Percentiles rank a stretch among this genome's conserved stretches.
Evolutionary conservation across 345 rosid species (phyloP).

Genomic region (Toxicodendron radicans): DNA sequence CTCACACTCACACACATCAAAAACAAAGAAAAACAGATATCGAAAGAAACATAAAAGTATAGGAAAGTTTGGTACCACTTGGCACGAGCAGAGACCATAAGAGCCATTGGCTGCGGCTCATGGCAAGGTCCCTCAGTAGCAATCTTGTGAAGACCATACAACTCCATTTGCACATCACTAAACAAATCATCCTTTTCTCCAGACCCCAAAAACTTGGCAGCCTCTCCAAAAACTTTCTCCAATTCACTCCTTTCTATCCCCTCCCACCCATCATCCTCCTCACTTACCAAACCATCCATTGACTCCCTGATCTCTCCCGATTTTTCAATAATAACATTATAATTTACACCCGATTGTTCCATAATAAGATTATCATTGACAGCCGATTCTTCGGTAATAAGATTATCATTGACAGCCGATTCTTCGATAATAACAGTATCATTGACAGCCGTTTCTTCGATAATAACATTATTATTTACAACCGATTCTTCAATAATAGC

Average conservation of each 20-base stretch:
- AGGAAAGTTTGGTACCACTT: constrained; percentile 62
- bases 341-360: constrained; percentile 5
- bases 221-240: constrained; percentile 58
- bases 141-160: constrained; percentile 83
- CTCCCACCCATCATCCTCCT: constrained; percentile 84
- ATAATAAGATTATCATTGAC: too few relatives aligned
- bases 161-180: constrained; percentile 54
- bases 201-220: constrained; percentile 42
- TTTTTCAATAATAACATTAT: constrained; percentile 7
- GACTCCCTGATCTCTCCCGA: constrained; percentile 34
- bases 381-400: constrained; percentile 10
- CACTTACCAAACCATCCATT: constrained; percentile 28
- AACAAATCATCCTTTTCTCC: constrained; percentile 37
- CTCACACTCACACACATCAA: background rate
- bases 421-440: background rate
- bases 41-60: background rate
- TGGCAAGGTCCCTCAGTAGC: constrained; percentile 94
- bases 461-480: background rate
- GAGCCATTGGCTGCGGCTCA: constrained; percentile 72
- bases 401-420: background rate
- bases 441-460: constrained; percentile 8
- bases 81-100: constrained; percentile 76
- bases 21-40: constrained; percentile 4
- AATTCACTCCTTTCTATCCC: constrained; percentile 89
- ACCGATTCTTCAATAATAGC: constrained; percentile 19